These are phyloP conservation scores for Ploettnerulaceae sp. DNA, from an alignment of 2,329 filamentous ascomycete species.

Conservation along the genomic window DNA sequence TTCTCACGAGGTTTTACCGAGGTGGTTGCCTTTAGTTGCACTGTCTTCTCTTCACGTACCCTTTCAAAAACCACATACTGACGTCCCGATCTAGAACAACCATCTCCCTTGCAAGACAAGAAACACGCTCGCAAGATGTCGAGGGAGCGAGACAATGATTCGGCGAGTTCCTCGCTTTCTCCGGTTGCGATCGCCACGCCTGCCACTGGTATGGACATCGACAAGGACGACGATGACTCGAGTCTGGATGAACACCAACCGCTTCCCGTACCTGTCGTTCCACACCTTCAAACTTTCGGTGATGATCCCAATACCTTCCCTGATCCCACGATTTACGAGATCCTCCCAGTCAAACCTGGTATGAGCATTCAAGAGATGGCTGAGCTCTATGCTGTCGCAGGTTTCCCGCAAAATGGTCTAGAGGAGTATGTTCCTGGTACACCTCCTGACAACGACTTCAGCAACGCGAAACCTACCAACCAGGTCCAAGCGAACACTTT, in stretches of 20 bases:
- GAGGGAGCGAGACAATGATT: slow-evolving; percentile 40
- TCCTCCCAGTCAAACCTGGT: slow-evolving; percentile 64
- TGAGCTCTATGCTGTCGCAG: slow-evolving; percentile 80
- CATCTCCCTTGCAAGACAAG: slow-evolving; percentile 25
- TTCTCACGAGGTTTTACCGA: not conserved
- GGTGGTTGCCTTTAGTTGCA: not conserved
- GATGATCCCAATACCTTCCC: slow-evolving; percentile 86
- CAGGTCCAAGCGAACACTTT: slow-evolving; percentile 95
- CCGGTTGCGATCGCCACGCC: slow-evolving; percentile 47
- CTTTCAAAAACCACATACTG: not conserved
- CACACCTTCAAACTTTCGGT: slow-evolving; percentile 77
- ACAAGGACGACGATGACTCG: slow-evolving; percentile 47
- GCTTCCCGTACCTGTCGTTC: slow-evolving; percentile 54
- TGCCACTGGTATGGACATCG: slow-evolving; percentile 49
- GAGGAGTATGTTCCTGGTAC: slow-evolving; percentile 81
- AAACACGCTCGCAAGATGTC: slow-evolving; percentile 22
- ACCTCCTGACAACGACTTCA: slow-evolving; percentile 92
- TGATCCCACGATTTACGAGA: slow-evolving; percentile 93
- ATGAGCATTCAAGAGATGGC: slow-evolving; percentile 85
- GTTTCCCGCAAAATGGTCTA: slow-evolving; percentile 77
- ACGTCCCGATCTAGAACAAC: slow-evolving; percentile 15
- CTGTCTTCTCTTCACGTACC: not conserved
- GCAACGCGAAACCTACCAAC: slow-evolving; percentile 84
- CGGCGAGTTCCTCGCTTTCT: slow-evolving; percentile 56
- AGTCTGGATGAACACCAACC: slow-evolving; percentile 56